Base-by-base conservation (phyloP, 2,329 filamentous ascomycete genomes). In the Nothomitra cinnamomea region DNA sequence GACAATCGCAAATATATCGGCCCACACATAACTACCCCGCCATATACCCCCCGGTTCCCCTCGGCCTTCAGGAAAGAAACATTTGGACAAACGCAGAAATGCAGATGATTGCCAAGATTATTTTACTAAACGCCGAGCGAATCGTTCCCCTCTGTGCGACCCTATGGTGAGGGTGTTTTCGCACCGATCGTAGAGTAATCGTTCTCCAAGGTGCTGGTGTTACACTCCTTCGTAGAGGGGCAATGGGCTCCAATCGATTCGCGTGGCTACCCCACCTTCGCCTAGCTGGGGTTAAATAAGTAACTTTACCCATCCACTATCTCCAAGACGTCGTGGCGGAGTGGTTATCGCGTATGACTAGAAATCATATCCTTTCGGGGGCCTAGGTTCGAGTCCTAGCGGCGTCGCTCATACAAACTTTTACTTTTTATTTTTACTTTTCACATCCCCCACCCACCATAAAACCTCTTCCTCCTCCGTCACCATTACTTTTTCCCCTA, bases 341-440 rank as follows among this genome's bases (percentile, higher is more conserved):
- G 50, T 52, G 50, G 50, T 52, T 52, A 52, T 52, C 40, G 50
- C 35, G 50, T 52, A 52, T 52, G 50, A 52, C 50, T 52, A 52
- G 50, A 52, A 52, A 52, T 52, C 50, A 52, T 52, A 52, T 52
- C 35, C 35, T 42, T 52, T 52, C 50, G 50, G 50, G 35, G 35
- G 50, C 50, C 35, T 40, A 52, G 50, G 50, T 52, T 52, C 50
- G 50, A 52, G 40, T 52, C 50, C 50, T 52, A 40, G 35, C 40
- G 35, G 50, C 50, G 50, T 41, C 50, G 50, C 15, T 5, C 17
- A 43, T 13, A 25, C 21, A 25, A 25, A n/a, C 5, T 8, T 49
- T 5, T 24, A 8, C 21, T 49, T 49, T 49, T 49, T 49, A 6
- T 24, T 22, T 49, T 32, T 49, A 3, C 21, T 49, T 21, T n/a